Evolutionary conservation across 1,139 yeast species (phyloP).

Genomic region (Geotrichum bryndzae): DNA sequence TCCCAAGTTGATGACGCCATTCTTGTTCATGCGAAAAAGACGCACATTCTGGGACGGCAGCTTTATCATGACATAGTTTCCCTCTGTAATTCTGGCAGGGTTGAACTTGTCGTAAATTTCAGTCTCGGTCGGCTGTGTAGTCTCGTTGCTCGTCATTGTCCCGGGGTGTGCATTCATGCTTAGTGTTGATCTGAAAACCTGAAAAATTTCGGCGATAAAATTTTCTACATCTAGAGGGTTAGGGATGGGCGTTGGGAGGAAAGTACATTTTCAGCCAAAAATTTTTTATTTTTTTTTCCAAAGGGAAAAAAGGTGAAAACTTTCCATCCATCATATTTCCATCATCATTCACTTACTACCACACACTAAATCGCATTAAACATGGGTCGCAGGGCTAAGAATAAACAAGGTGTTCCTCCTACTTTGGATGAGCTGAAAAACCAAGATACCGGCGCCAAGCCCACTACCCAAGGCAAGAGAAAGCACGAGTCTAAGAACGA

Average conservation of each 20-base stretch:
- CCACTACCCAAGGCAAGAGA: constrained; percentile 24
- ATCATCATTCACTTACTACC: background rate
- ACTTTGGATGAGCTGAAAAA: constrained; percentile 73
- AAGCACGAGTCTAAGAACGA: constrained; percentile 24
- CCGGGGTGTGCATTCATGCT: background rate
- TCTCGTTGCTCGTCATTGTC: background rate
- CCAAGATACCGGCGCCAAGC: constrained; percentile 39
- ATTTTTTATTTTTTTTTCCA: background rate
- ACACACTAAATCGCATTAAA: constrained; percentile 11
- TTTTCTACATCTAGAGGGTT: background rate
- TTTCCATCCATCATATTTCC: background rate
- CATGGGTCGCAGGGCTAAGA: constrained; percentile 91
- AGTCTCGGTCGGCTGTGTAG: background rate
- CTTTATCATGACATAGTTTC: constrained; percentile 59
- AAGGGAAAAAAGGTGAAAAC: background rate
- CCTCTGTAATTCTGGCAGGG: constrained; percentile 35
- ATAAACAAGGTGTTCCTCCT: constrained; percentile 89
- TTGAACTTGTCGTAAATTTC: constrained; percentile 15
- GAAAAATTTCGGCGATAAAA: constrained; percentile 1
- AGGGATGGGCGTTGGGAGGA: constrained; percentile 5
- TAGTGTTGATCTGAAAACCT: background rate
- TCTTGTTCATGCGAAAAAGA: constrained; percentile 57
- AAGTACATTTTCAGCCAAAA: background rate
- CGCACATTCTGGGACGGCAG: constrained; percentile 79
- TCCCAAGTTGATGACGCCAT: constrained; percentile 65